Evolutionary conservation across 2,329 filamentous ascomycete species (phyloP), one percentile per base, ranked within the genome.

Genomic region (Coleophoma cylindrospora): DNA sequence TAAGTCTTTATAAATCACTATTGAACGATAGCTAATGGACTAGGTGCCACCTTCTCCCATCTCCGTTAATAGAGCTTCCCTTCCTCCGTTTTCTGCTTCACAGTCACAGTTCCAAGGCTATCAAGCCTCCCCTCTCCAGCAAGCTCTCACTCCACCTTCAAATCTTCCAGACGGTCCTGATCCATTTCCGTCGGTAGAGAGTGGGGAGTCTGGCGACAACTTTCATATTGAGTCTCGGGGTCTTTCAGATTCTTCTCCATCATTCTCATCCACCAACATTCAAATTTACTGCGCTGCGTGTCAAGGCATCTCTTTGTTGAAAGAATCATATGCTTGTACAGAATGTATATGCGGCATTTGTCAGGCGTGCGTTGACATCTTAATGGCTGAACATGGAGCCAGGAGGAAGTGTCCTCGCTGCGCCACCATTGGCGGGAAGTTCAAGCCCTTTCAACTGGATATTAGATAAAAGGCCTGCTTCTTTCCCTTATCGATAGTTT

Each of bases 311-410:
- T 91, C 86, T 47, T 73, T 85, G 11, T 73, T 97, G 22, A 86
- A 84, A 62, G 87, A 92, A 61, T 94, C 89, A 34, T 96, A 91
- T 64, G 92, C 92, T 19, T 97, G 92, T 67, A 96, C 91, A 1
- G 91, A 96, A 68, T 97, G 94, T 67, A 95, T 97, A 56, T 95
- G 90, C 66, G 92, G 91, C 14, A 79, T 97, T 45, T 97, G 94
- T 68, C 83, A 86, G 56, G 83, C 90, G 52, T 97, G 92, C 62
- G 90, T 96, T 51, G 86, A 91, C 61, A 82, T 89, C 34, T 74
- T 92, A 49, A 84, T 89, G 69, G 81, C 80, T 59, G 87, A 90
- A 65, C 86, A 90, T 65, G 83, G 86, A 46, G 86, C 87, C 12
- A 73, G 86, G 54, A 80, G 86, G 61, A 88, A 87, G 65, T 94